These are phyloP conservation scores for Mycena polygramma DNA, from an alignment of 768 basidiomycete genomes.

Conservation along the genomic window DNA sequence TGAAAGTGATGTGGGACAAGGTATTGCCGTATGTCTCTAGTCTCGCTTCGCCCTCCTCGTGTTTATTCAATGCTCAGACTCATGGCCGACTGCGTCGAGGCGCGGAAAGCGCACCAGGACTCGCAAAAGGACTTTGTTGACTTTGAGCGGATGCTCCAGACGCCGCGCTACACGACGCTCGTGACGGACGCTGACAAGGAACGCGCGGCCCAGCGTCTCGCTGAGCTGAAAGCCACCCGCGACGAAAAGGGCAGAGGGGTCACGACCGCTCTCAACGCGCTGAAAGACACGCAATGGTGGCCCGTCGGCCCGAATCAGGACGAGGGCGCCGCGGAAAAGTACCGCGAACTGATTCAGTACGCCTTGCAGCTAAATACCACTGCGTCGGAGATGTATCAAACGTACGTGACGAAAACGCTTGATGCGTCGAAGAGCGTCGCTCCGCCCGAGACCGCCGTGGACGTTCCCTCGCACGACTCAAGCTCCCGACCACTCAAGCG, in stretches of 20 bases:
- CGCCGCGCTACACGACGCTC: slow-evolving; percentile 31
- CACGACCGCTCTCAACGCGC: slow-evolving; percentile 31
- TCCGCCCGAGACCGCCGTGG: slow-evolving; percentile 19
- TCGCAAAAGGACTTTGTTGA: neutral
- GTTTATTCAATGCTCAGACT: slow-evolving; percentile 14
- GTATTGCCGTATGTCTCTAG: slow-evolving; percentile 16
- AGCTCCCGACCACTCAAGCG: slow-evolving; percentile 45
- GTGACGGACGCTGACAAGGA: slow-evolving; percentile 33
- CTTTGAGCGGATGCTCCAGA: slow-evolving; percentile 34
- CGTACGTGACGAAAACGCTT: slow-evolving; percentile 36
- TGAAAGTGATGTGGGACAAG: slow-evolving; percentile 29
- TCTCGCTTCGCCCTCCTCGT: neutral
- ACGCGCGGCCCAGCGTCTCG: slow-evolving; percentile 33
- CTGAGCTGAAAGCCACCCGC: slow-evolving; percentile 37
- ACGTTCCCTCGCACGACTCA: slow-evolving; percentile 33
- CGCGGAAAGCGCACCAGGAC: slow-evolving; percentile 21
- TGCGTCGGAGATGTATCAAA: slow-evolving; percentile 40
- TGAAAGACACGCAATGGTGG: slow-evolving; percentile 47
- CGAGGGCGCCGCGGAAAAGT: slow-evolving; percentile 36
- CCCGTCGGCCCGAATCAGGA: slow-evolving; percentile 42
- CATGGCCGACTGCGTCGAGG: slow-evolving; percentile 26
- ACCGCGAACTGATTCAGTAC: slow-evolving; percentile 40
- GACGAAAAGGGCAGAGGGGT: slow-evolving; percentile 40
- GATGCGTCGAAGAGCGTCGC: neutral
- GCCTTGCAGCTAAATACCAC: slow-evolving; percentile 41